A percentile compares a stretch with the other conserved stretches of the same genome.
These are phyloP conservation scores for Iris macrosiphon DNA, from an alignment of 106 monocot genomes.

Conservation along the genomic window DNA sequence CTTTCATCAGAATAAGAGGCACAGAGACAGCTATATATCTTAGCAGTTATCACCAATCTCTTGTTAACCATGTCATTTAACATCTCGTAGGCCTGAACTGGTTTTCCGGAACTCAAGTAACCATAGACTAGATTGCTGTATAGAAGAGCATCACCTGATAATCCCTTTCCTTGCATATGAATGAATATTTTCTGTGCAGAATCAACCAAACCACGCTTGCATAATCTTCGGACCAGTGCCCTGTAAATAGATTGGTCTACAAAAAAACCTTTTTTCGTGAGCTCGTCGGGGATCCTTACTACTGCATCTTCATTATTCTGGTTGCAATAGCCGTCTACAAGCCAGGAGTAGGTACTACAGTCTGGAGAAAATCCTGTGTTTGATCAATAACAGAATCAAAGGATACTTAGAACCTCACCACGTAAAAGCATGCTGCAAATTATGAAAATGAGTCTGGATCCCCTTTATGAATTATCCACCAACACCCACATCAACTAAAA, in stretches of 20 bases:
- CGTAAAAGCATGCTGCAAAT: not conserved
- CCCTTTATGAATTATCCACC: no score
- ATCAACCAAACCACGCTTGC: slow-evolving; percentile 60
- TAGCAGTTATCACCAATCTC: slow-evolving; percentile 44
- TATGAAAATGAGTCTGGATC: no score
- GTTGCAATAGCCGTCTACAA: slow-evolving; percentile 81
- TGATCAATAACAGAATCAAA: not conserved
- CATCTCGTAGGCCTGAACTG: slow-evolving; percentile 34
- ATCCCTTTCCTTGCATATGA: slow-evolving; percentile 54
- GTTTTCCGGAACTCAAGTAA: slow-evolving; percentile 56
- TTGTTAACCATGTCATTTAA: slow-evolving; percentile 63
- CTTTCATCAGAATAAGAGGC: slow-evolving; percentile 51
- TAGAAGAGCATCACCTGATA: slow-evolving; percentile 51
- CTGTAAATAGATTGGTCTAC: slow-evolving; percentile 78
- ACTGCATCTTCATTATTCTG: slow-evolving; percentile 68
- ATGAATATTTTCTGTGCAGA: slow-evolving; percentile 41
- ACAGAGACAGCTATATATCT: slow-evolving; percentile 57
- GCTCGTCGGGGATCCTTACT: slow-evolving; percentile 57
- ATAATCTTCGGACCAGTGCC: slow-evolving; percentile 76
- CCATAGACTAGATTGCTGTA: slow-evolving; percentile 54
- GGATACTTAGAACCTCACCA: no score
- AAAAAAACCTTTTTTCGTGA: slow-evolving; percentile 45
- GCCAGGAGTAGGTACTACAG: slow-evolving; percentile 85
- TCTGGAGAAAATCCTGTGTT: slow-evolving; percentile 68
- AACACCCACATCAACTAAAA: no score